Base-by-base conservation (phyloP, 1,284 basidiomycete species). In the Phaffia rhodozyma region DNA sequence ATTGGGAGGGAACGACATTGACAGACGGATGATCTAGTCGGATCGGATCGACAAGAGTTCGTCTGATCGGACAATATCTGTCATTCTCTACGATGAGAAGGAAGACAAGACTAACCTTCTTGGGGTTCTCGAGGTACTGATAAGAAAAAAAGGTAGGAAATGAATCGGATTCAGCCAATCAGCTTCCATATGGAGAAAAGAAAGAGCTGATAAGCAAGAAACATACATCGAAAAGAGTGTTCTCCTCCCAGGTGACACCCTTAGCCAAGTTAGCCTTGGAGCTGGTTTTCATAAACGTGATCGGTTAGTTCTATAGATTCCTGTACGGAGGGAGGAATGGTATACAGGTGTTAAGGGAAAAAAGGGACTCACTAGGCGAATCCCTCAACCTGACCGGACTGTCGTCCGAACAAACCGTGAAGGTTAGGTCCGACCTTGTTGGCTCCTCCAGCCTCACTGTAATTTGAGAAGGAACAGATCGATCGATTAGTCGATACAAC, bases 211-310 rank as follows among this genome's bases (percentile, higher is more conserved):
- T 57, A 54, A 34, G 9, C 5, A 34, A 34, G 4, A 34, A 5
- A 67, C 72, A 63, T 66, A 71, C 69, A 66, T 75, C 75, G 70
- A 74, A 76, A 67, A 58, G 73, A 73, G 66, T 71, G 47, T 48
- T 30, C 23, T 66, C 70, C 58, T 47, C 73, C 82, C 96, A 98
- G 54, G 78, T 80, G 68, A 98, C 81, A 66, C 86, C 92, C 83
- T 96, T 97, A 83, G 89, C 96, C 68, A 94, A 80, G 80, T 98
- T 98, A 73, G 94, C 94, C 38, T 43, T 43, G 38, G 38, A 43
- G 38, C 38, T 43, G 32, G 13, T 43, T 43, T 43, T 43, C 38
- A 43, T 2, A 43, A 43, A 43, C 2, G 13, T 16, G 13, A 16
- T 43, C 13, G 13, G 38, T 43, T 43, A 43, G 13, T 2, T 43